phyloP scores from a whole-genome alignment of 805 yeast genomes.

The Ogataea neopini region DNA sequence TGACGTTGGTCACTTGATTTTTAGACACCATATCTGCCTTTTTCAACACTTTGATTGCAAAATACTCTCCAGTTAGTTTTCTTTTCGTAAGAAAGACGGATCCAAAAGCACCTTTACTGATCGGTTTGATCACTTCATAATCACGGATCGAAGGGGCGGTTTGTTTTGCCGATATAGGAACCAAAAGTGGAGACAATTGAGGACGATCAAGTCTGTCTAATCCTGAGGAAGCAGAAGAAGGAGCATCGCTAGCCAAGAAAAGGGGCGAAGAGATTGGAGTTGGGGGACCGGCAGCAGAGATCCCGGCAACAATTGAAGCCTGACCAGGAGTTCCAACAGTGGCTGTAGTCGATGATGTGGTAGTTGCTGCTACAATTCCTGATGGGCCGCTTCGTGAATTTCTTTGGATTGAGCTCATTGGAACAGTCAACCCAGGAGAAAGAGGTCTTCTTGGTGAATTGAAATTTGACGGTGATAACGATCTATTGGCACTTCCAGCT shows the following conservation, averaged over 20 bases:
- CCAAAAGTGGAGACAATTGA: constrained; percentile 78
- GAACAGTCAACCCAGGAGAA: constrained; percentile 55
- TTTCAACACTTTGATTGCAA: constrained; percentile 88
- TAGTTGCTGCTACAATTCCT: not conserved
- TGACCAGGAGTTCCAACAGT: not conserved
- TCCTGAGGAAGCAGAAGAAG: constrained; percentile 31
- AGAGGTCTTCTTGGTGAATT: constrained; percentile 58
- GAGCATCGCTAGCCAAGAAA: constrained; percentile 47
- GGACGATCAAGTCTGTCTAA: constrained; percentile 45
- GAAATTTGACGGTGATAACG: constrained; percentile 25
- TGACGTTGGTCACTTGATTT: constrained; percentile 93
- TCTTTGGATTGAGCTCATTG: constrained; percentile 63
- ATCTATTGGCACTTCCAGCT: constrained; percentile 8
- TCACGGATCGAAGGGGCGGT: constrained; percentile 74
- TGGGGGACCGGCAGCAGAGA: constrained; percentile 21
- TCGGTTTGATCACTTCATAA: constrained; percentile 88
- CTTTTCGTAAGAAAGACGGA: constrained; percentile 86
- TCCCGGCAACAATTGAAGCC: not conserved
- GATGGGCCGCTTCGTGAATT: constrained; percentile 33
- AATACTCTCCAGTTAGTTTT: constrained; percentile 87
- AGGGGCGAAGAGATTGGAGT: constrained; percentile 63
- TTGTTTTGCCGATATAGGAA: constrained; percentile 61
- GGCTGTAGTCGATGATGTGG: not conserved
- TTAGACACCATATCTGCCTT: constrained; percentile 96
- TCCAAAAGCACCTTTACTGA: constrained; percentile 97